phyloP scores from a whole-genome alignment of 805 yeast species.

The Soucietia sequanensis region DNA sequence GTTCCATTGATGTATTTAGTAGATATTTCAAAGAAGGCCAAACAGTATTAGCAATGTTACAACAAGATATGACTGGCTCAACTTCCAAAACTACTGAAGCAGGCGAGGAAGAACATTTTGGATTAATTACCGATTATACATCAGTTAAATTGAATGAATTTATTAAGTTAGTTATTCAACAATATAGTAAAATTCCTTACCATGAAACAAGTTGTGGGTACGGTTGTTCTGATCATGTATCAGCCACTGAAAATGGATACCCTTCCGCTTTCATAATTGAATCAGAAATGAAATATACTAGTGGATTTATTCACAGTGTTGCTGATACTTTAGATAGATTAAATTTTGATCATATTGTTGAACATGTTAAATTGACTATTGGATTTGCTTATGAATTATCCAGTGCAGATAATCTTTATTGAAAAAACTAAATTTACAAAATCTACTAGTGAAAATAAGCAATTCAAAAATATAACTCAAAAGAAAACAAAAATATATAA shows the following conservation, averaged over 20 bases:
- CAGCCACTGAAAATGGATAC: constrained; percentile 78
- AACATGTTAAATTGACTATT: constrained; percentile 75
- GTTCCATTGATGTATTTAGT: constrained; percentile 76
- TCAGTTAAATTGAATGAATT: constrained; percentile 54
- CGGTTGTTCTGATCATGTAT: constrained; percentile 91
- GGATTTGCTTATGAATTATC: constrained; percentile 75
- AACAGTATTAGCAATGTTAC: constrained; percentile 78
- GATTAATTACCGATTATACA: constrained; percentile 76
- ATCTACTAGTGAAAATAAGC: too few relatives aligned
- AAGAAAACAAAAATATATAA: too few relatives aligned
- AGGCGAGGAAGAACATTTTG: constrained; percentile 64
- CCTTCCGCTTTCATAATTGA: constrained; percentile 86
- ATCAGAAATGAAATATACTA: constrained; percentile 60
- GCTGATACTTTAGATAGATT: constrained; percentile 80
- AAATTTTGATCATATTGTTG: constrained; percentile 72
- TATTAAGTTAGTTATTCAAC: constrained; percentile 56
- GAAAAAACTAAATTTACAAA: too few relatives aligned
- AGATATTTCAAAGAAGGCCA: constrained; percentile 44
- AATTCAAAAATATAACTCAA: too few relatives aligned
- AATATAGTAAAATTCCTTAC: constrained; percentile 66
- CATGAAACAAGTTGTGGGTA: constrained; percentile 83
- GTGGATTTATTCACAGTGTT: constrained; percentile 72
- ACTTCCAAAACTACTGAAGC: constrained; percentile 48
- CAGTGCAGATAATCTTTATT: too few relatives aligned
- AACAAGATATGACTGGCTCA: constrained; percentile 94